These are phyloP conservation scores for Nadsonia fulvescens DNA, from an alignment of 805 yeast genomes.

Conservation along the genomic window DNA sequence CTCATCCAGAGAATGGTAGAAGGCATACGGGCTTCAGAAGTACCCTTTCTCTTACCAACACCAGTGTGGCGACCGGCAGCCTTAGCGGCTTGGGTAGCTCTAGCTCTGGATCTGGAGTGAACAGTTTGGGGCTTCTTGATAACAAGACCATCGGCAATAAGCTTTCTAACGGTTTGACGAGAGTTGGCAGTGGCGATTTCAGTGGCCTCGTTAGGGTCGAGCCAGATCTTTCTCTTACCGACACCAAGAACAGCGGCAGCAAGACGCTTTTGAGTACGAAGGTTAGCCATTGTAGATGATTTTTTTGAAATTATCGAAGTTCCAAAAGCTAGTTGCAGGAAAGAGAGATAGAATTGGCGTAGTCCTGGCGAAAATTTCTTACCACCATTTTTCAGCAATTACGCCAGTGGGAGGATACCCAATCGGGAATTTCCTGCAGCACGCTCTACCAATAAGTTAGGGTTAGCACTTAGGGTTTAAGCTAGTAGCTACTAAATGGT, in stretches of 20 bases:
- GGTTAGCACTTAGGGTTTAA: too few relatives aligned
- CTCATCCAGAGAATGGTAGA: slow-evolving; percentile 98
- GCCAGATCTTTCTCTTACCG: slow-evolving; percentile 99
- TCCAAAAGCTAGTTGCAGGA: too few relatives aligned
- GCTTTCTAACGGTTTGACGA: slow-evolving; percentile 87
- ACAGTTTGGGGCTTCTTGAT: slow-evolving; percentile 94
- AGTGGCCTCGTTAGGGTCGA: slow-evolving; percentile 95
- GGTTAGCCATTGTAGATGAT: slow-evolving; percentile 59
- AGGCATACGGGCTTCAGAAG: slow-evolving; percentile 99
- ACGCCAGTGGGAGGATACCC: too few relatives aligned
- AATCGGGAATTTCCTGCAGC: too few relatives aligned
- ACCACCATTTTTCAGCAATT: too few relatives aligned
- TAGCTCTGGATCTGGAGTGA: slow-evolving; percentile 97
- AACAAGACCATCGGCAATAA: slow-evolving; percentile 93
- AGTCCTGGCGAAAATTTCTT: too few relatives aligned
- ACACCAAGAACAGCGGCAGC: slow-evolving; percentile 98
- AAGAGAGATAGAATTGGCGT: too few relatives aligned
- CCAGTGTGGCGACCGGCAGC: slow-evolving; percentile 99
- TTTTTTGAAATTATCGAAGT: too few relatives aligned
- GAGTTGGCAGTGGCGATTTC: slow-evolving; percentile 98
- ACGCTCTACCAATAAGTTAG: too few relatives aligned
- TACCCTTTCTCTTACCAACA: slow-evolving; percentile 99
- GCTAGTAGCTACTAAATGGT: too few relatives aligned
- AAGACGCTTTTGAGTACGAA: slow-evolving; percentile 98
- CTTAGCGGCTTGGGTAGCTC: slow-evolving; percentile 94